Base-by-base conservation (phyloP, 106 monocot species). In the Apostasia ramifera region DNA sequence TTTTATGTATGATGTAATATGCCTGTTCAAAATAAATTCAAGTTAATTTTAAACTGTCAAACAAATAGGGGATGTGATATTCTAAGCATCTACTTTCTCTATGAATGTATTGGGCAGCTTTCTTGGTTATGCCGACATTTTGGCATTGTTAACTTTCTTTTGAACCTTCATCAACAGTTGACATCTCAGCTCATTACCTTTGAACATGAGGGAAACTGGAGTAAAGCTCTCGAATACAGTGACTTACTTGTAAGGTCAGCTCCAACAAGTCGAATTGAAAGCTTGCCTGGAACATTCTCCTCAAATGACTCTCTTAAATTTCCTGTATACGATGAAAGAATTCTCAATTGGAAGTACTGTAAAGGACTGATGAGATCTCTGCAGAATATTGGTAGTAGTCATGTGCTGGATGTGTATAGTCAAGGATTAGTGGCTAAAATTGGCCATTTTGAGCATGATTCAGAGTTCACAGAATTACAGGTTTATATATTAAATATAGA, bases 191-290 rank as follows among this genome's bases (percentile, higher is more conserved):
- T 93, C 6, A 63, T 83, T 55, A 92, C 75, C 69, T 88, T 69
- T 76, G 98, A 93, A 76, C 98, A 98, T 75, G 98, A 98, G 59
- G 98, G 93, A 44, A 90, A 90, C 43, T 98, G 92, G 98, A 93
- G 78, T 70, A 90, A 90, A 76, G 92, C 87, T 76, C 63, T 93
- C 5, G 92, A 98, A 59, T 90, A 82, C 63, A 85, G 93, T 78
- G 98, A 98, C 73, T 78, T 98, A 59, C 81, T 98, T 58, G 83
- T 87, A 68, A 78, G 92, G 80, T 87, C 85, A 63, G 67, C 77
- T 42, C 56, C 76, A 69, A 37, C 48, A 26, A 54, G 56, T 66
- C 53, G 74, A 11, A 71, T 47, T 40, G 56, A 51, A 42, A 59
- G 38, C 47, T 66, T 78, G 42, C 55, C 56, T 41, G 80, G 79